A percentile compares a stretch with the other conserved stretches of the same genome.
These are phyloP conservation scores for Exophiala sideris DNA, from an alignment of 2,329 filamentous ascomycete genomes.

Conservation along the genomic window DNA sequence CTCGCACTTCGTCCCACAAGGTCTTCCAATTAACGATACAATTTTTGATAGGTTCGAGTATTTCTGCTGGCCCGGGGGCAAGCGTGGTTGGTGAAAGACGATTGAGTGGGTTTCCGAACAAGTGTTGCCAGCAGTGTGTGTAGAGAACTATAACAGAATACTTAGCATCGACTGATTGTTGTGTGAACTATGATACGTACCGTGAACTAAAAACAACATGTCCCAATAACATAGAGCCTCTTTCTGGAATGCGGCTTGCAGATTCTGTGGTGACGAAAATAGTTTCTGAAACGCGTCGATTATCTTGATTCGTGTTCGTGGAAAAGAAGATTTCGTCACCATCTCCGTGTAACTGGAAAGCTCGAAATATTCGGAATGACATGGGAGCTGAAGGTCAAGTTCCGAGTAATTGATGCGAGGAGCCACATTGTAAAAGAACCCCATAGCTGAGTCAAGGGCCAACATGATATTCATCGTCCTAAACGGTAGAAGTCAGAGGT, in stretches of 20 bases:
- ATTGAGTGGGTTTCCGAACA: constrained; percentile 34
- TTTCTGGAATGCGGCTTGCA: constrained; percentile 13
- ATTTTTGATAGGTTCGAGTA: constrained; percentile 32
- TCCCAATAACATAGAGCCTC: constrained; percentile 35
- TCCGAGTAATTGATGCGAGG: constrained; percentile 40
- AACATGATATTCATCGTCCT: constrained; percentile 42
- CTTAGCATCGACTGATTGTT: not conserved
- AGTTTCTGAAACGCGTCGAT: constrained; percentile 39
- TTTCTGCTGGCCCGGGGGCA: constrained; percentile 1
- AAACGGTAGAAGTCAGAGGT: not conserved
- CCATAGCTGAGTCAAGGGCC: constrained; percentile 44
- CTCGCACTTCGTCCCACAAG: constrained; percentile 36
- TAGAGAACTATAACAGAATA: constrained; percentile 34
- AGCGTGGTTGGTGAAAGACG: constrained; percentile 19
- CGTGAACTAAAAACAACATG: constrained; percentile 43
- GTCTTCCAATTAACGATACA: constrained; percentile 40
- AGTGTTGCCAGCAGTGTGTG: constrained; percentile 41
- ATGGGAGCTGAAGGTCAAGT: constrained; percentile 44
- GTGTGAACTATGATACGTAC: constrained; percentile 29
- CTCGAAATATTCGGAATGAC: constrained; percentile 39
- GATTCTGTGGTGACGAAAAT: constrained; percentile 30
- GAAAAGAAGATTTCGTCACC: constrained; percentile 30
- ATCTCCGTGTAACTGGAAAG: constrained; percentile 36
- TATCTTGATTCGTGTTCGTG: constrained; percentile 35
- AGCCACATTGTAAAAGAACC: constrained; percentile 46